phyloP scores from a whole-genome alignment of 2,329 filamentous ascomycete species.

The Mariannaea sp. region DNA sequence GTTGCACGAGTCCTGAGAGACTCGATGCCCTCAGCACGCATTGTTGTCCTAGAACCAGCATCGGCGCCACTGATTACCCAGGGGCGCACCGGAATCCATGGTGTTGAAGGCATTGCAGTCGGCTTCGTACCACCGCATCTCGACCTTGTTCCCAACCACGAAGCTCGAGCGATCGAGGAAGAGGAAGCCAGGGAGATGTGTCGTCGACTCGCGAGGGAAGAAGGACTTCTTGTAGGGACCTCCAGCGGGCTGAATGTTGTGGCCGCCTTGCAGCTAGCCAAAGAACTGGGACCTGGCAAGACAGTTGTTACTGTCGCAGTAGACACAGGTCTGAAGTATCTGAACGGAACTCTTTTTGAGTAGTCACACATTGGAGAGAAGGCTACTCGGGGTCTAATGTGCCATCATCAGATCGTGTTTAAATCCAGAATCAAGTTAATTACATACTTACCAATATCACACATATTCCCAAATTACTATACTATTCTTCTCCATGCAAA shows the following conservation, averaged over 20 bases:
- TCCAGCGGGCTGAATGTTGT: slow-evolving; percentile 1
- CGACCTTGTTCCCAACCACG: neutral
- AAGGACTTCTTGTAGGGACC: neutral
- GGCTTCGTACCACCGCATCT: neutral
- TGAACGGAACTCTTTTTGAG: neutral
- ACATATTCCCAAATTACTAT: too few relatives aligned
- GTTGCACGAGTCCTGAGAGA: neutral
- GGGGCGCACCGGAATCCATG: neutral
- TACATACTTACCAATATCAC: too few relatives aligned
- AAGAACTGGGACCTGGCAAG: slow-evolving; percentile 5
- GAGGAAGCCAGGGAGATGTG: neutral
- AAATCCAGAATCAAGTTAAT: too few relatives aligned
- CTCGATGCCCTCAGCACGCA: neutral
- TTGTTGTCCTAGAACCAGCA: neutral
- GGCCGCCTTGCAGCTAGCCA: neutral
- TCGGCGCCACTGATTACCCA: neutral
- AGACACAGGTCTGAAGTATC: slow-evolving; percentile 11
- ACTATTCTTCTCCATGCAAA: too few relatives aligned
- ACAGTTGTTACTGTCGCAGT: slow-evolving; percentile 7
- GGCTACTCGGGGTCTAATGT: too few relatives aligned
- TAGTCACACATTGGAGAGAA: too few relatives aligned
- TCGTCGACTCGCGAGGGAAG: neutral
- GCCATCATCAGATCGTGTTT: too few relatives aligned
- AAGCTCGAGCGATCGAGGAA: neutral
- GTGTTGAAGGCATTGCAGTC: neutral